phyloP scores from a whole-genome alignment of 2,329 filamentous ascomycete species.

The Paecilomyces sp. region DNA sequence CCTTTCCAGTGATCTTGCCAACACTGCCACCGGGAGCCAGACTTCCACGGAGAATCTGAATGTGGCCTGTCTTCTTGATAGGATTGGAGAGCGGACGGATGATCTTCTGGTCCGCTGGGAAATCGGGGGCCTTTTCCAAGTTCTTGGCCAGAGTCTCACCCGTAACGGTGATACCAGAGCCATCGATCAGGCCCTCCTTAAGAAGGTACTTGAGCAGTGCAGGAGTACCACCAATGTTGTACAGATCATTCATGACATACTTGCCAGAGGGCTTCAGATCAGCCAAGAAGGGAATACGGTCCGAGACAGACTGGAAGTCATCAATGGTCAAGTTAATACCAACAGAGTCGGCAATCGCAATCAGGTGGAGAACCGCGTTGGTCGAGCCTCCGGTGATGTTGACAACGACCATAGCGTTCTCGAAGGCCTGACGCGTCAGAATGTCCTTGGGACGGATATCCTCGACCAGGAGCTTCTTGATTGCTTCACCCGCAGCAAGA shows the following conservation, averaged over 20 bases:
- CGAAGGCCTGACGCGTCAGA: conserved; percentile 71
- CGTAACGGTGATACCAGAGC: conserved; percentile 54
- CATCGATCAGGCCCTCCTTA: conserved; percentile 52
- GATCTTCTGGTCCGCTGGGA: conserved; percentile 63
- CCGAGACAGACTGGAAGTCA: conserved; percentile 76
- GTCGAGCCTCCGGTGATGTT: conserved; percentile 79
- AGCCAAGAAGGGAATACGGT: conserved; percentile 71
- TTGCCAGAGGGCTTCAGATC: conserved; percentile 73
- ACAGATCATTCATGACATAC: conserved; percentile 54
- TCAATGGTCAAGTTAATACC: conserved; percentile 77
- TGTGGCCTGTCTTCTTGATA: conserved; percentile 64
- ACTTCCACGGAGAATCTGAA: conserved; percentile 64
- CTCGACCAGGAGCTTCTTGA: conserved; percentile 66
- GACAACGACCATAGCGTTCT: conserved; percentile 77
- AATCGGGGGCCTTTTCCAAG: conserved; percentile 52
- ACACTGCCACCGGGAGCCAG: conserved; percentile 64
- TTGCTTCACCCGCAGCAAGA: conserved; percentile 61
- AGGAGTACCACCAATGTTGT: conserved; percentile 52
- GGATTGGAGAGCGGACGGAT: conserved; percentile 61
- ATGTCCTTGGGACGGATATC: conserved; percentile 73
- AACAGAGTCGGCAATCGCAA: conserved; percentile 75
- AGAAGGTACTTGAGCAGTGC: conserved; percentile 52
- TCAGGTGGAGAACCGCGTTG: conserved; percentile 77
- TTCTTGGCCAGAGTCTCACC: conserved; percentile 54
- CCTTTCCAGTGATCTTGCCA: conserved; percentile 71